A percentile compares a stretch with the other conserved stretches of the same genome.
Evolutionary conservation across 2,329 filamentous ascomycete genomes (phyloP).

Genomic region (Phialemoniopsis sp.): DNA sequence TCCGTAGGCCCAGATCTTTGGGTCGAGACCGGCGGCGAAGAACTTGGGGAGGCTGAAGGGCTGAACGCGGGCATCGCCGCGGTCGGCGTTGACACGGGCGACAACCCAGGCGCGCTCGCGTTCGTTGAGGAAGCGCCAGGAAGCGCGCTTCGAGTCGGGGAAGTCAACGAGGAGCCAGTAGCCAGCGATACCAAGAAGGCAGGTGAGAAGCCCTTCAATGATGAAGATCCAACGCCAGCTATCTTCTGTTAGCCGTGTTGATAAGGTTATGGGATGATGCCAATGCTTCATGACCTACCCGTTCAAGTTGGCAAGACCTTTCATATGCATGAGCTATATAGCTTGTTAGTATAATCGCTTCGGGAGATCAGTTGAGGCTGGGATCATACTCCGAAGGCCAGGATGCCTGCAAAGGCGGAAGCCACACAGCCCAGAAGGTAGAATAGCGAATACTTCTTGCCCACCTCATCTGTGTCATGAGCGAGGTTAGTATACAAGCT

Average conservation of each 20-base stretch:
- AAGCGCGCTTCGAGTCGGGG: slow-evolving; percentile 49
- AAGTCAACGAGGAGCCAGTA: slow-evolving; percentile 62
- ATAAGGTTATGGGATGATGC: not conserved
- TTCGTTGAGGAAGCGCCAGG: slow-evolving; percentile 48
- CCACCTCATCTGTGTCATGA: slow-evolving; percentile 52
- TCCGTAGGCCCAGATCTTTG: slow-evolving; percentile 59
- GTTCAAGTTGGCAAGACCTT: slow-evolving; percentile 44
- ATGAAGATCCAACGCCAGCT: slow-evolving; percentile 68
- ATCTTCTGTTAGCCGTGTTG: no score
- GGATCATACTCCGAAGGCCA: slow-evolving; percentile 60
- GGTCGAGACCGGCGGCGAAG: slow-evolving; percentile 41
- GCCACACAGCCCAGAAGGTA: slow-evolving; percentile 66
- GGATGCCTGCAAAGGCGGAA: slow-evolving; percentile 62
- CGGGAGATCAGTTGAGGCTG: not conserved
- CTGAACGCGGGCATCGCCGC: slow-evolving; percentile 51
- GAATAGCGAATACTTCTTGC: slow-evolving; percentile 65
- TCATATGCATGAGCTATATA: slow-evolving; percentile 55
- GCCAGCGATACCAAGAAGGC: slow-evolving; percentile 39
- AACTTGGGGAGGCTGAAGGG: slow-evolving; percentile 45
- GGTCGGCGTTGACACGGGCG: slow-evolving; percentile 50
- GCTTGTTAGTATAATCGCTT: not conserved
- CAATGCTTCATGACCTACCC: slow-evolving; percentile 5
- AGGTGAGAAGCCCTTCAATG: slow-evolving; percentile 49
- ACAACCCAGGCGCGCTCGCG: slow-evolving; percentile 50
- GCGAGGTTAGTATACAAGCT: not conserved